Evolutionary conservation across 2,329 filamentous ascomycete species (phyloP).

Genomic region (Aschersonia sp.): DNA sequence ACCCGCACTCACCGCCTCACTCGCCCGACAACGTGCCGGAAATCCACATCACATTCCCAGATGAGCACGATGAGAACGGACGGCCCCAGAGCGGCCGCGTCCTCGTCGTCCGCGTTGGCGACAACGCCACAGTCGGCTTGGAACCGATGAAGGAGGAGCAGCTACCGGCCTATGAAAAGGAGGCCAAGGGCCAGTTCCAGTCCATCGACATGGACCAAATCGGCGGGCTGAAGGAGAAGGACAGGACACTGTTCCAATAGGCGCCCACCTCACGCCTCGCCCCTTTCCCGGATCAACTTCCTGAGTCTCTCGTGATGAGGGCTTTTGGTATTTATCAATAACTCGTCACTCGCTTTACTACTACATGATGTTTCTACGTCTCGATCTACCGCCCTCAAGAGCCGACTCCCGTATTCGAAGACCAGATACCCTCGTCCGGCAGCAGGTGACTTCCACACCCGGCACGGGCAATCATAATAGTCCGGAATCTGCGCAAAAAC

Average conservation of each 20-base stretch:
- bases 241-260: slow-evolving; percentile 27
- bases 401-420: no score
- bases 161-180: slow-evolving; percentile 80
- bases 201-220: slow-evolving; percentile 91
- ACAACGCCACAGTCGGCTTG: slow-evolving; percentile 70
- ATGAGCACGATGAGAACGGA: slow-evolving; percentile 79
- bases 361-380: no score
- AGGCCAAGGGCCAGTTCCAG: slow-evolving; percentile 67
- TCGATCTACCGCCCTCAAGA: no score
- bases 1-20: slow-evolving; percentile 59
- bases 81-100: slow-evolving; percentile 74
- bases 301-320: no score
- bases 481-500: no score
- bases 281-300: no score
- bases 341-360: no score
- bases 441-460: no score
- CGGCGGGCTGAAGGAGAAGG: slow-evolving; percentile 87
- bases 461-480: no score
- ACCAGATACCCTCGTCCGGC: no score
- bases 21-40: slow-evolving; percentile 78
- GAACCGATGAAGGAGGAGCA: slow-evolving; percentile 71
- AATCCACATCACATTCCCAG: slow-evolving; percentile 96
- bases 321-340: no score
- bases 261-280: not conserved
- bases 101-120: slow-evolving; percentile 81